Conservation (phyloP, 495 filamentous ascomycete genomes). For the Aeminium ludgeri region DNA sequence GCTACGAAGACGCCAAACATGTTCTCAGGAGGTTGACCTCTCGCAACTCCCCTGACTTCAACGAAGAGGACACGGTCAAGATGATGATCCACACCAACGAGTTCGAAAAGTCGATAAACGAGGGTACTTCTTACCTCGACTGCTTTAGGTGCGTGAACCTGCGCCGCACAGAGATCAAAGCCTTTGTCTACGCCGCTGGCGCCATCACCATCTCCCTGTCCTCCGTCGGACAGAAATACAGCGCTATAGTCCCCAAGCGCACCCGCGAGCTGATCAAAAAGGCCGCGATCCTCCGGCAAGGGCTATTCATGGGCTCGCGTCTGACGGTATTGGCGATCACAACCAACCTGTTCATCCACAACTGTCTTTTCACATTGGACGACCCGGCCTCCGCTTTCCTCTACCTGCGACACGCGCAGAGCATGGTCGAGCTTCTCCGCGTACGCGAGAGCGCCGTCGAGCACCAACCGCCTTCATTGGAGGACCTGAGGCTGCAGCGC, state of each 20-base stretch:
- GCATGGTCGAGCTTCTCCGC: conserved; percentile 40
- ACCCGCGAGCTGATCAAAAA: background rate
- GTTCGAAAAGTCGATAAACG: conserved; percentile 3
- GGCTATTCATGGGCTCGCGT: background rate
- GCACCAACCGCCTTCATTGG: no score
- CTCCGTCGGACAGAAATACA: background rate
- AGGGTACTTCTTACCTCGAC: conserved; percentile 7
- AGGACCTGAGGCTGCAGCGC: conserved; percentile 30
- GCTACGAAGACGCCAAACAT: conserved; percentile 4
- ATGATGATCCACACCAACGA: conserved; percentile 12
- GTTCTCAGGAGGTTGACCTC: conserved; percentile 2
- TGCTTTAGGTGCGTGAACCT: conserved; percentile 11
- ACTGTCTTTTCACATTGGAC: conserved; percentile 14
- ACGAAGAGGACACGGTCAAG: conserved; percentile 2
- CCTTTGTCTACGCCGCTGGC: conserved; percentile 16
- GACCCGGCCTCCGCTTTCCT: conserved; percentile 39
- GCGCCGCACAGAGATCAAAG: conserved; percentile 14
- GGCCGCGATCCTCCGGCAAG: background rate
- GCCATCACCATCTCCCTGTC: conserved; percentile 17
- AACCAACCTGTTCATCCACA: conserved; percentile 16
- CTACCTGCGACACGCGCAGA: conserved; percentile 45
- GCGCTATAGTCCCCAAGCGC: no score
- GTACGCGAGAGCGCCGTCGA: conserved; percentile 35
- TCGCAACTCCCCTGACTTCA: background rate
- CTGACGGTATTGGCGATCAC: conserved; percentile 12